Conservation (phyloP, 495 filamentous ascomycete genomes). For the Mytilinidion resinicola region DNA sequence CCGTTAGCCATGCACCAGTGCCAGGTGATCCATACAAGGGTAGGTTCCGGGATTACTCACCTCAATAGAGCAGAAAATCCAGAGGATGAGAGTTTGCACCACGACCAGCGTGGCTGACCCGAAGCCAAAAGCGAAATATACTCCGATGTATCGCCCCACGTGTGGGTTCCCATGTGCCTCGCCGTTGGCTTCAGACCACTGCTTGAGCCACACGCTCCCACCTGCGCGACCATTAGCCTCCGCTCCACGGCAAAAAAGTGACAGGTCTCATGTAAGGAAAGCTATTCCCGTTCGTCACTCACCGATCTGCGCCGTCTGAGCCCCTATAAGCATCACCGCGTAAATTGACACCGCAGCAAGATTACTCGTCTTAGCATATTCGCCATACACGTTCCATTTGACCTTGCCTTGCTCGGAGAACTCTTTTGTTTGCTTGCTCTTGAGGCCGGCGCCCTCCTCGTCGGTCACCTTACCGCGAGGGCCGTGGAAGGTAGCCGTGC, state of each 20-base stretch:
- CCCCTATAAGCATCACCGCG: conserved; percentile 63
- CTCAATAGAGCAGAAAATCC: conserved; percentile 99
- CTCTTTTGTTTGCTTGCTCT: conserved; percentile 81
- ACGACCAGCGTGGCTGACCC: conserved; percentile 84
- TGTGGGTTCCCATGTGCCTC: conserved; percentile 59
- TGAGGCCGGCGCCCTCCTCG: conserved; percentile 65
- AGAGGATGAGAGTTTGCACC: conserved; percentile 87
- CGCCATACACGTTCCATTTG: conserved; percentile 64
- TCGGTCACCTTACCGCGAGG: conserved; percentile 76
- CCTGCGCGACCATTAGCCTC: conserved; percentile 32
- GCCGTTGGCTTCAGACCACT: conserved; percentile 78
- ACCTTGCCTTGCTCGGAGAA: conserved; percentile 89
- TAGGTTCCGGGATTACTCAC: conserved; percentile 46
- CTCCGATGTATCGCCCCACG: conserved; percentile 83
- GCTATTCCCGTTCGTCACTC: conserved; percentile 2
- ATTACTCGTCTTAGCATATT: conserved; percentile 90
- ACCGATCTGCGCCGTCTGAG: conserved; percentile 72
- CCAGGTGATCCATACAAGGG: not conserved
- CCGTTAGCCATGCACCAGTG: conserved; percentile 3
- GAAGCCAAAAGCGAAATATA: conserved; percentile 90
- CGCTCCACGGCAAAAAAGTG: not conserved
- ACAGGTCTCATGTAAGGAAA: no score
- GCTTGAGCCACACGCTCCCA: conserved; percentile 88
- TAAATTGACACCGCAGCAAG: conserved; percentile 78
- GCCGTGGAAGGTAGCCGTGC: conserved; percentile 81